Base-by-base conservation (phyloP, 2,329 filamentous ascomycete species). In the Neonectria hederae region DNA sequence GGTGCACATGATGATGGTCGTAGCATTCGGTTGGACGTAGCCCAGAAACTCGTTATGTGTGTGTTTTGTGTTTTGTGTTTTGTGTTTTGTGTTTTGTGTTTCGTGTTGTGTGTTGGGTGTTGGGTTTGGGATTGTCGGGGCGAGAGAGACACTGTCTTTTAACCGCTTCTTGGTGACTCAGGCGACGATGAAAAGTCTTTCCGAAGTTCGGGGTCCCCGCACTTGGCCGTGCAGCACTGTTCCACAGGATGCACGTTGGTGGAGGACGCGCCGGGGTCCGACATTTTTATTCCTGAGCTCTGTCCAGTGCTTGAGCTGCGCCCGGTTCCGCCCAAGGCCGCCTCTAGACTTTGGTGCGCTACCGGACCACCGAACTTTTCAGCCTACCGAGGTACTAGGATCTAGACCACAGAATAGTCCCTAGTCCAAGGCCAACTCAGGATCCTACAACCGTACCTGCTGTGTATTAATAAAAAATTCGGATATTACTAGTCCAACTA, bases 1-100 rank as follows among this genome's bases (percentile, higher is more conserved):
- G 24, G 69, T 57, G 54, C 59, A 62, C 69, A 72, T 72, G 53
- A 61, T 70, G 40, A 61, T 59, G 65, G 60, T 54, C 58, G 48
- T 19, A 11, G 38, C 38, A 40, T 40, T 35, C 32, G 32, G 17
- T 35, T 11, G 6, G 32, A 17, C 11, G 7, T 9, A 7, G 24
- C 24, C 24, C 24, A 26, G 6, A 30, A 30, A 10, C 7, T 30
- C 9, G 4, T 8, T 32, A 10, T 13, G n/a, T n/a, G n/a, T n/a
- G n/a, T n/a, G n/a, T n/a, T n/a, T n/a, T n/a, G n/a, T n/a, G n/a
- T n/a, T n/a, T n/a, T n/a, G n/a, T n/a, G n/a, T n/a, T n/a, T n/a
- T n/a, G n/a, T n/a, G n/a, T n/a, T n/a, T n/a, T n/a, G 35, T 38
- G 35, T n/a, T 5, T 42, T 19, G 32, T 42, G 38, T 42, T 9